Evolutionary conservation across 371 early-diverging fungal genomes (phyloP).

Genomic region (Dichotomocladium elegans): DNA sequence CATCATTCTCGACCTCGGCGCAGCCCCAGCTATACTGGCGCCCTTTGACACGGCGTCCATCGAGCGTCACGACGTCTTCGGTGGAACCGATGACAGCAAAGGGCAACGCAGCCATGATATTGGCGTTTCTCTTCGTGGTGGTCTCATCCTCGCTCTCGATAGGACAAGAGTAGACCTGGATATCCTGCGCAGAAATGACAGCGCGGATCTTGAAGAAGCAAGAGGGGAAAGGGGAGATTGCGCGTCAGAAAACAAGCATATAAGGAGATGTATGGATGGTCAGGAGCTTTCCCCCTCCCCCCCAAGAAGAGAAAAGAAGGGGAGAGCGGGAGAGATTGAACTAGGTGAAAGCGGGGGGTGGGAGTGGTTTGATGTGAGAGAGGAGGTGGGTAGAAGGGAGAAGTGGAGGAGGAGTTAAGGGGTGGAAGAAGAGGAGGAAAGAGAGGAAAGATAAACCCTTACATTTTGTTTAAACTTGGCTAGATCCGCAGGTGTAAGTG

Average conservation of each 20-base stretch:
- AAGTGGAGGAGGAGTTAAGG: background rate
- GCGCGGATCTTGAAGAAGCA: conserved; percentile 61
- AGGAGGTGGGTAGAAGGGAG: background rate
- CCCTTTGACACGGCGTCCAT: conserved; percentile 82
- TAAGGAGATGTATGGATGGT: background rate
- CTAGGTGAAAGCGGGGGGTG: background rate
- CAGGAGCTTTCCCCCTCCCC: too few species aligned
- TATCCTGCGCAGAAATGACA: conserved; percentile 74
- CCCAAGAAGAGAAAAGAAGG: too few species aligned
- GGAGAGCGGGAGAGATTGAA: background rate
- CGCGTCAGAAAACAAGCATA: too few species aligned
- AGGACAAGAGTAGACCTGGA: conserved; percentile 80
- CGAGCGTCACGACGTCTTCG: conserved; percentile 74
- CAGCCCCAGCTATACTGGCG: conserved; percentile 95
- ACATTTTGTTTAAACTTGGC: conserved; percentile 79
- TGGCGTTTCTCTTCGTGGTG: conserved; percentile 74
- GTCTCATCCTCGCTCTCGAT: conserved; percentile 88
- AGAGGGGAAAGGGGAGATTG: background rate
- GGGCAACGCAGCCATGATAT: conserved; percentile 88
- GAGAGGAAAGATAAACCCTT: conserved; percentile 19
- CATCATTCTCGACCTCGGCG: conserved; percentile 89
- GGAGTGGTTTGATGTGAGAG: background rate
- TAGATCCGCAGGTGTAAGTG: conserved; percentile 79
- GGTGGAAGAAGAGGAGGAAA: background rate
- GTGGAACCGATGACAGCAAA: conserved; percentile 94